Percentiles rank a stretch among this genome's conserved stretches.
phyloP scores from a whole-genome alignment of 176 grass and related monocot species.

The Saccharum spontaneum region DNA sequence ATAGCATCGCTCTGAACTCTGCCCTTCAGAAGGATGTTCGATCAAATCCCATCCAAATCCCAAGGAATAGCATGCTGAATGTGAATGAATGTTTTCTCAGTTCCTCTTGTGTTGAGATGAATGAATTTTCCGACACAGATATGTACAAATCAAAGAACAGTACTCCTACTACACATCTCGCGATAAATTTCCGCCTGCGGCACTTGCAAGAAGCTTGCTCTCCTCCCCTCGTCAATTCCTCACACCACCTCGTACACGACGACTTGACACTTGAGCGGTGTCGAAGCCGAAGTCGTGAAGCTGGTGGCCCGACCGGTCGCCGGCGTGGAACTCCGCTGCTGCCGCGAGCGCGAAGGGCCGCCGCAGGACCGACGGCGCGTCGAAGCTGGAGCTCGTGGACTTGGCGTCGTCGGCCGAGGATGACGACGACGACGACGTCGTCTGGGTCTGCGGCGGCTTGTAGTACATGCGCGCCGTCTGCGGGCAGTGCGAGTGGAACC shows the following conservation, averaged over 20 bases:
- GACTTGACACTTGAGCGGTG: conserved; percentile 31
- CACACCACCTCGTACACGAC: conserved; percentile 36
- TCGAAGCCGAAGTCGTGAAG: conserved; percentile 26
- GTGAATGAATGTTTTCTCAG: neutral
- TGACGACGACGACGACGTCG: neutral
- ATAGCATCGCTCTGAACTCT: neutral
- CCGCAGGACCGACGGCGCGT: neutral
- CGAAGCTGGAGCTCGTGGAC: neutral
- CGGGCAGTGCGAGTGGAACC: conserved; percentile 79
- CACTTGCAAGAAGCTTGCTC: neutral
- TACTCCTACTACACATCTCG: neutral
- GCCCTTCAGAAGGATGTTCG: neutral
- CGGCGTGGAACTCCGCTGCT: neutral
- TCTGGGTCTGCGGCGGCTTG: conserved; percentile 57
- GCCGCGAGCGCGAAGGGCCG: neutral
- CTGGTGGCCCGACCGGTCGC: neutral
- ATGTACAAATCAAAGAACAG: neutral
- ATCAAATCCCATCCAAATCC: neutral
- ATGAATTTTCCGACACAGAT: neutral
- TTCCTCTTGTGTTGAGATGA: no score
- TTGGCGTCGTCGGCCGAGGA: neutral
- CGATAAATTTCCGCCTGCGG: neutral
- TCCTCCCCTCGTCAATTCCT: neutral
- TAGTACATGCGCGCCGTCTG: conserved; percentile 83
- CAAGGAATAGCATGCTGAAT: neutral